phyloP scores from a whole-genome alignment of 2,329 filamentous ascomycete species.

The Pseudocercospora pini-densiflorae region DNA sequence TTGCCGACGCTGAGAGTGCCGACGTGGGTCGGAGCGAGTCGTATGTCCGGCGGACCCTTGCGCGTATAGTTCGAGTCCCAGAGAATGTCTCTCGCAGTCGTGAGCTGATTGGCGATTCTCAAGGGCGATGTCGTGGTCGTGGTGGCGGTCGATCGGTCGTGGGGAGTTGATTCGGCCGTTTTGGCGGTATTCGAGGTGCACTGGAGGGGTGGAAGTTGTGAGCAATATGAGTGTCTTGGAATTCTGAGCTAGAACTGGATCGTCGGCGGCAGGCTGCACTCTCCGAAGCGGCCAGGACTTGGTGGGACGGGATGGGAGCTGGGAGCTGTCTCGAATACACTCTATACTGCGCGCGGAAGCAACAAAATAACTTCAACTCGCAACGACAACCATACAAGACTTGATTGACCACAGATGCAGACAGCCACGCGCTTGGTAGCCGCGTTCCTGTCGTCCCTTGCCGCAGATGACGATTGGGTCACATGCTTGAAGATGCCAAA shows the following conservation, averaged over 20 bases:
- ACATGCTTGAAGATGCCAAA: constrained; percentile 1
- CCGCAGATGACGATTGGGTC: constrained; percentile 5
- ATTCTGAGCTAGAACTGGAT: not conserved
- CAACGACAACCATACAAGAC: not conserved
- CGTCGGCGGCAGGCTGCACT: not conserved
- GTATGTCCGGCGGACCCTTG: constrained; percentile 50
- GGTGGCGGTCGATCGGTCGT: constrained; percentile 14
- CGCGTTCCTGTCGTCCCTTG: constrained; percentile 2
- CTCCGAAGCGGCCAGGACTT: too few relatives aligned
- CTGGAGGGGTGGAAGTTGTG: not conserved
- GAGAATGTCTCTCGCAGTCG: constrained; percentile 54
- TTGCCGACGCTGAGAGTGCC: constrained; percentile 52
- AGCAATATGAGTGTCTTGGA: not conserved
- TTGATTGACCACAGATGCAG: not conserved
- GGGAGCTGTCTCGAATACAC: not conserved
- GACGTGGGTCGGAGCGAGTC: constrained; percentile 54
- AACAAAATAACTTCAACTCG: not conserved
- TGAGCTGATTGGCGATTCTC: constrained; percentile 43
- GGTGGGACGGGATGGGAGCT: not conserved
- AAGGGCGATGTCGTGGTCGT: constrained; percentile 20
- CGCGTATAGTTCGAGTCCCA: constrained; percentile 54
- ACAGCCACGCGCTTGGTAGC: constrained; percentile 7
- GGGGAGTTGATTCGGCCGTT: constrained; percentile 27
- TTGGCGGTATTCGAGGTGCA: constrained; percentile 11
- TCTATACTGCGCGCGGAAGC: not conserved